Base-by-base conservation (phyloP, 805 yeast species). In the Starmerella cellae region DNA sequence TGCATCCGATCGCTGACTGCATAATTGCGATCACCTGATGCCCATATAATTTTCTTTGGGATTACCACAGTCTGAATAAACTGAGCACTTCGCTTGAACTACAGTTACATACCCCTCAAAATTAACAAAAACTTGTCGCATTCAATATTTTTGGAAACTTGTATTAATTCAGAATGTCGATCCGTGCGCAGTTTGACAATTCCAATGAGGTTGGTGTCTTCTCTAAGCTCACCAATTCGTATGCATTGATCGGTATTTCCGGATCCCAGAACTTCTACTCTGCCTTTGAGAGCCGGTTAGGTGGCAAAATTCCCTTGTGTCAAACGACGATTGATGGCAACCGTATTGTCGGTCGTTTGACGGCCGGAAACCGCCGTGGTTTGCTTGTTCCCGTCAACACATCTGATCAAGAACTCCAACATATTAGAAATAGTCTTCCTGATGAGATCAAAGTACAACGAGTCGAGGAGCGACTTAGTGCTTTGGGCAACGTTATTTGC, bases 261-360 rank as follows among this genome's bases (percentile, higher is more conserved):
- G 98, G 96, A 24, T 85, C 96, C 35, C 81, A 76, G 60, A 77
- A 77, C 61, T 76, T 77, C 46, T 66, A 64, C 60, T 85, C 96
- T 44, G 94, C 96, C 23, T 88, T 91, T 60, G 98, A 91, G 70
- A 95, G 95, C 41, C 95, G 91, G 65, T 70, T 93, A 50, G 96
- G 96, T 48, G 97, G 87, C 64, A 85, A 84, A 41, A 77, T 91
- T 49, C 99, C 99, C 41, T 83, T 91, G 57, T 91, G 83, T 50
- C 95, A 91, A 61, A 84, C 97, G 42, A 91, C 98, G 46, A 91
- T 91, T 56, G 96, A 96, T 26, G 98, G 98, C 55, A 87, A 94
- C 57, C 79, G 98, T 67, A 91, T 91, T 52, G 80, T 91, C 47
- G 99, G 99, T 58, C 75, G 98, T 64, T 81, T 91, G 93, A 82